Evolutionary conservation across 108 stramenopile genomes (phyloP).

Genomic region (Skeletonema grethae): DNA sequence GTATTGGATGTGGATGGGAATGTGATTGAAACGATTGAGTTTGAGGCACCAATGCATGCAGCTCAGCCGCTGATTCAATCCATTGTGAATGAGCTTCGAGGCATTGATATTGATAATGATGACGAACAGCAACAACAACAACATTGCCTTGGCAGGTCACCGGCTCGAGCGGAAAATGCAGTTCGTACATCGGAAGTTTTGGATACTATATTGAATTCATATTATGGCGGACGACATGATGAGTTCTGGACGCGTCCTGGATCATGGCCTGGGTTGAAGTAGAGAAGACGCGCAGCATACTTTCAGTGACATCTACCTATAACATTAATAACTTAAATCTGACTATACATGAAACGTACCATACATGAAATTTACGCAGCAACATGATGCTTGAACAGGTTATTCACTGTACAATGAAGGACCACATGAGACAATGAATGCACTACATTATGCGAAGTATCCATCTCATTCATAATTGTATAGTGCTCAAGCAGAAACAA

Average conservation of each 20-base stretch:
- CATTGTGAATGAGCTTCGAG: slow-evolving; percentile 54
- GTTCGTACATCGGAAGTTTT: slow-evolving; percentile 54
- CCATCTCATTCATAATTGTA: too few species aligned
- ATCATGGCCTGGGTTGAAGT: slow-evolving; percentile 29
- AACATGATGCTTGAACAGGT: too few species aligned
- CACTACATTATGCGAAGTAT: too few species aligned
- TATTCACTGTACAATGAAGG: too few species aligned
- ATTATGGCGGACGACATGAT: slow-evolving; percentile 65
- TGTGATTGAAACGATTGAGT: slow-evolving; percentile 31
- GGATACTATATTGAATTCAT: slow-evolving; percentile 54
- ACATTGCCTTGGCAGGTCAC: slow-evolving; percentile 1
- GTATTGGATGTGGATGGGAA: slow-evolving; percentile 46
- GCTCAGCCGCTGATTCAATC: slow-evolving; percentile 64
- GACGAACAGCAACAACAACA: not conserved
- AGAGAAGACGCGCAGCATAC: too few species aligned
- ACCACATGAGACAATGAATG: too few species aligned
- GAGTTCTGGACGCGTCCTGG: slow-evolving; percentile 51
- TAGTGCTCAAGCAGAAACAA: too few species aligned
- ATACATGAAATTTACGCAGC: too few species aligned
- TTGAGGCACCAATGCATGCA: slow-evolving; percentile 58
- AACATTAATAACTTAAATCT: too few species aligned
- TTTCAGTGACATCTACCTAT: too few species aligned
- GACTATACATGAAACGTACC: too few species aligned
- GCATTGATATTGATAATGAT: slow-evolving; percentile 5
- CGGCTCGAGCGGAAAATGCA: slow-evolving; percentile 60